phyloP scores from a whole-genome alignment of 2,329 filamentous ascomycete genomes.

The Fusarium sp. region DNA sequence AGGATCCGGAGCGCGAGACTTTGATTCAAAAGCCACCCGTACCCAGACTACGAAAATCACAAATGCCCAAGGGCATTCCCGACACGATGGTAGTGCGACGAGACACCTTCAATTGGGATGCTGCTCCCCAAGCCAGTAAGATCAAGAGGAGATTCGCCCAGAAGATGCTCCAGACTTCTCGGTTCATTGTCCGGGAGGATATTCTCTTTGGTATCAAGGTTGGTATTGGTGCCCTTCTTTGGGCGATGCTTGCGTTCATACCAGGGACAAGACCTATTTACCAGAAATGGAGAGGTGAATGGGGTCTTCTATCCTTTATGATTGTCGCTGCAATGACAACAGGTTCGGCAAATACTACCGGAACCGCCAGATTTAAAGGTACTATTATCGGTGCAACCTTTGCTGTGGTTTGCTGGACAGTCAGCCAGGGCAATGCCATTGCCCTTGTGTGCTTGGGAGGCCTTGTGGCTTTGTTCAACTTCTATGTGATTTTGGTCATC shows the following conservation, averaged over 20 bases:
- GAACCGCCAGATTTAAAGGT: constrained; percentile 84
- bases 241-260: constrained; percentile 90
- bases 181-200: constrained; percentile 65
- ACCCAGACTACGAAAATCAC: constrained; percentile 63
- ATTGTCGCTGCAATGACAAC: constrained; percentile 98
- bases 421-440: constrained; percentile 78
- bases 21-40: constrained; percentile 55
- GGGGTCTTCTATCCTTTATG: constrained; percentile 97
- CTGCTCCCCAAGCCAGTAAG: constrained; percentile 59
- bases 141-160: constrained; percentile 60
- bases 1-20: constrained; percentile 58
- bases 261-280: constrained; percentile 82
- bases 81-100: constrained; percentile 63
- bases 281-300: constrained; percentile 91
- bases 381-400: constrained; percentile 83
- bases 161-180: constrained; percentile 56
- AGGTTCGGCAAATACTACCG: constrained; percentile 93
- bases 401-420: constrained; percentile 81
- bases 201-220: constrained; percentile 90
- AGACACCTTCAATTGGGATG: constrained; percentile 67
- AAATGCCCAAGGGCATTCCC: constrained; percentile 67
- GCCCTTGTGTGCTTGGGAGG: constrained; percentile 84
- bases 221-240: constrained; percentile 87
- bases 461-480: constrained; percentile 82
- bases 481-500: constrained; percentile 87